A percentile compares a stretch with the other conserved stretches of the same genome.
Evolutionary conservation across 2,329 filamentous ascomycete genomes (phyloP).

Genomic region (Pyricularia sp.): DNA sequence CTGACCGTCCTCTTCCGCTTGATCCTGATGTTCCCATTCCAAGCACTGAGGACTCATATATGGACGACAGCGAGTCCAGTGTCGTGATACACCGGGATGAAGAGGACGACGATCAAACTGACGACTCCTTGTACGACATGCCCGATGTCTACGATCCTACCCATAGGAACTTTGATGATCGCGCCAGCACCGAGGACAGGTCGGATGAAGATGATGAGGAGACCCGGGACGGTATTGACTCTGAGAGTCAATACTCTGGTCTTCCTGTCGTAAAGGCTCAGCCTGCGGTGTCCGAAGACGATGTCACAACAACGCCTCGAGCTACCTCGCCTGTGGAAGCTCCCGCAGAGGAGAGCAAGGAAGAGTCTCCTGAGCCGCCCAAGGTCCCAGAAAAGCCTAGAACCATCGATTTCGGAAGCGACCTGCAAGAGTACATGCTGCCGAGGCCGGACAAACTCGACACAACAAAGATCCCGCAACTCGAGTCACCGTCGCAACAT

Average conservation of each 20-base stretch:
- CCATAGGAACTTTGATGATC: conserved; percentile 9
- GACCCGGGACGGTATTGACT: conserved; percentile 11
- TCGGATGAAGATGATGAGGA: conserved; percentile 30
- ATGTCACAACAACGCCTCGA: conserved; percentile 42
- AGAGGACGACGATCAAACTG: conserved; percentile 38
- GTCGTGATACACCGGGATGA: conserved; percentile 57
- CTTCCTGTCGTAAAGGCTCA: conserved; percentile 18
- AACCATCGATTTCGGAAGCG: conserved; percentile 29
- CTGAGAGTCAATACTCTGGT: conserved; percentile 49
- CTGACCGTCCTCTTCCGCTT: conserved; percentile 40
- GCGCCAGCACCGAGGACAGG: conserved; percentile 19
- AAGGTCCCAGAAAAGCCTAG: conserved; percentile 19
- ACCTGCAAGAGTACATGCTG: conserved; percentile 37
- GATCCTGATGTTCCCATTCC: conserved; percentile 89
- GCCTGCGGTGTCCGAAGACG: conserved; percentile 25
- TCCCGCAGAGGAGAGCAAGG: conserved; percentile 12
- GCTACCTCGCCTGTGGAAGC: conserved; percentile 28
- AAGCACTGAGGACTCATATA: conserved; percentile 64
- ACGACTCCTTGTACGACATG: conserved; percentile 57
- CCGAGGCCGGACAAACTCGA: conserved; percentile 27
- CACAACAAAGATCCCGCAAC: conserved; percentile 8
- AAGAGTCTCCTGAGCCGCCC: neutral
- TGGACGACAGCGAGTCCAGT: conserved; percentile 44
- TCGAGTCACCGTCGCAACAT: neutral
- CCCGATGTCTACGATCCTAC: conserved; percentile 48